Base-by-base conservation (phyloP, 179 eudicot species). In the Silene coronaria region DNA sequence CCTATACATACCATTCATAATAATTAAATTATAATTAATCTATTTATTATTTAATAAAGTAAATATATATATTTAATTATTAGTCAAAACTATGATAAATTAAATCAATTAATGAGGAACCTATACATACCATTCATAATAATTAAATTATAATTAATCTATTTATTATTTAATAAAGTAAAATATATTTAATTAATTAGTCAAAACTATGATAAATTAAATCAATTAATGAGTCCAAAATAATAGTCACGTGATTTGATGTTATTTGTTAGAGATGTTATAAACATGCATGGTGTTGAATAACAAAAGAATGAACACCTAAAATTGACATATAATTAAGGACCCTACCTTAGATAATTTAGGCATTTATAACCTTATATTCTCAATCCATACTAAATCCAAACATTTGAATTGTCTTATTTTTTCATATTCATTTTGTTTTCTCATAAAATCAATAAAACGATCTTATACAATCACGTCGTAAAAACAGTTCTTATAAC, bases 1-100 rank as follows among this genome's bases (percentile, higher is more conserved):
- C 93, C 97, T 92, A 80, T 73, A 79, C 21, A 53, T 76, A 78
- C 34, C 76, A 38, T 51, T 63, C 63, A 72, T 19, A 55, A 5
- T 58, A 53, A 34, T 63, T 3, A 66, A n/a, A 60, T 5, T 3
- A 21, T 16, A 22, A 22, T 19, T 14, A 59, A 59, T 59, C 62
- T 30, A n/a, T n/a, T 23, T 27, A n/a, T 19, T 36, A 22, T 19
- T 30, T 22, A 19, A 26, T 26, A 32, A 36, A 6, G 48, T 55
- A 55, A 19, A 48, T n/a, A n/a, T n/a, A 46, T 10, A 13, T 34
- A 2, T 8, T 34, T 32, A 32, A n/a, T 10, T 5, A 13, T 13
- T 51, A 34, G 57, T 36, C 30, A 46, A 70, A 23, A 34, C n/a
- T 19, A 16, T 55, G 71, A 23, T 55, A 59, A 34, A 64, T 14